Base-by-base conservation (phyloP, 495 filamentous ascomycete species). In the Neurospora sublineolata region DNA sequence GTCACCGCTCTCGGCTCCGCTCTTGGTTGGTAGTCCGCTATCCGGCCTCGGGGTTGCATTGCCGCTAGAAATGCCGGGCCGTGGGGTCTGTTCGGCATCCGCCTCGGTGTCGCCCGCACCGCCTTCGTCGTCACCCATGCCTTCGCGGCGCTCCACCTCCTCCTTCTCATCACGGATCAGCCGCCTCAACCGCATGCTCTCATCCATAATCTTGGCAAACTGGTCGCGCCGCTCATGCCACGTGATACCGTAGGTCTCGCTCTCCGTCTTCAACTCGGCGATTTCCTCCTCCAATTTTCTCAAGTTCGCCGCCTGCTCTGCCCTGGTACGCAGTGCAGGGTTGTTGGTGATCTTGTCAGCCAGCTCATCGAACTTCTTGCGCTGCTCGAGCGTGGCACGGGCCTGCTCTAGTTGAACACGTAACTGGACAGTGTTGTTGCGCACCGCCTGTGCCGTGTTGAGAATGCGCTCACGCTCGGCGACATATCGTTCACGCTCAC, bases 101-200 rank as follows among this genome's bases (percentile, higher is more conserved):
- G 70, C 69, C 42, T 72, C 75, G 73, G 76, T 83, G 83, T 77
- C 84, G 78, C 79, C 84, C 85, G 36, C 87, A 52, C 87, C 91
- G 67, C 92, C 91, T 60, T 91, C 91, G 0, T 86, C 91, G 67
- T 92, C 93, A 73, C 91, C 92, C 76, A 95, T 97, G 37, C 94
- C 94, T 78, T 97, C 87, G 36, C 86, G 82, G 9, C 87, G 79
- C 73, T 89, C 87, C 4, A 87, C 84, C 81, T 97, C 95, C 79
- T 98, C 95, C 80, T 97, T 97, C 84, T 97, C 94, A 80, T 97
- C 94, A 52, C 93, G 88, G 75, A 99, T 98, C 76, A 97, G 82
- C 39, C 90, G 87, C 68, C 94, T 85, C 75, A 98, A 85, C 73
- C 92, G 86, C 89, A 91, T 92, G 5, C 93, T 92, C 83, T 98